Base-by-base conservation (phyloP, 2,329 filamentous ascomycete species). In the Pseudohalonectria lignicola region DNA sequence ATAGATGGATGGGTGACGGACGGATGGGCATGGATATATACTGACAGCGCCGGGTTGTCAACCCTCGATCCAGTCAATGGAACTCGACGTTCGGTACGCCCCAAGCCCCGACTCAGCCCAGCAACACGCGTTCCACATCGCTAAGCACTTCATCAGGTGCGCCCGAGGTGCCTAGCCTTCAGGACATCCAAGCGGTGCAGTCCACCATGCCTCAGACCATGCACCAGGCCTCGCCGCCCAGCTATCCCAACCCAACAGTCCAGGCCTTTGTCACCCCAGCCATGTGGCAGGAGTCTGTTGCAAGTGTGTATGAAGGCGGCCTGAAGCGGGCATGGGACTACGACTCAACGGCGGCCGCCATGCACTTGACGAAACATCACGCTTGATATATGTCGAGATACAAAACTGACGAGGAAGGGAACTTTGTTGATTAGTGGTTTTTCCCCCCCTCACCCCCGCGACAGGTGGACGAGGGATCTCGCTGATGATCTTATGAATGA, bases 41-140 rank as follows among this genome's bases (percentile, higher is more conserved):
- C n/a, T n/a, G n/a, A n/a, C n/a, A n/a, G n/a, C n/a, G n/a, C n/a
- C n/a, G n/a, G n/a, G n/a, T n/a, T n/a, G n/a, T n/a, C n/a, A n/a
- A n/a, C n/a, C n/a, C n/a, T n/a, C n/a, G n/a, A n/a, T n/a, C 45
- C 52, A 94, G 88, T 59, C 86, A 94, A 67, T 96, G 90, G 88
- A 88, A 94, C 60, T 80, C 83, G 53, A 88, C 90, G 47, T 96
- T 95, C 64, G 85, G 86, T 67, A 84, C 80, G 59, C 77, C 76
- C 42, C 61, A 64, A 47, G 59, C 61, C 50, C 63, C 68, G 50
- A 52, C 63, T 45, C 58, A 61, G 45, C 56, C 58, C 44, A 53
- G 53, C 41, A 59, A 58, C 48, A 55, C 64, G 47, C 64, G 67
- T 51, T 56, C 63, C 55, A 66, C 57, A 55, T 59, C 65, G 62